phyloP scores from a whole-genome alignment of 805 yeast species.

The Saccharomyces paradoxus region DNA sequence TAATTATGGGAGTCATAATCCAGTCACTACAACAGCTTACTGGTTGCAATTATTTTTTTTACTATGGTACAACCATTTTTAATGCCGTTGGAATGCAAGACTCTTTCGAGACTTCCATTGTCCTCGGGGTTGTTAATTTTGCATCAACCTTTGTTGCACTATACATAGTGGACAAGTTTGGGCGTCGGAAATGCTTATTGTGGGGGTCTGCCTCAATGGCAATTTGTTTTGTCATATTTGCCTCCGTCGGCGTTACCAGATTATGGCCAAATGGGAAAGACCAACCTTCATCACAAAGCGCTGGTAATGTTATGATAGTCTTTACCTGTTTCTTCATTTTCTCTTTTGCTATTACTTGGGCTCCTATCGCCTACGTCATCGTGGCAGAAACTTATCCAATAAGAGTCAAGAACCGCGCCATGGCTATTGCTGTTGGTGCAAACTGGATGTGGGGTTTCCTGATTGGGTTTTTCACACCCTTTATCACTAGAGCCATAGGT shows the following conservation, averaged over 20 bases:
- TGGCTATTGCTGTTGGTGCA: slow-evolving; percentile 49
- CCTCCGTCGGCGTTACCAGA: slow-evolving; percentile 50
- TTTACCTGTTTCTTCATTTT: slow-evolving; percentile 44
- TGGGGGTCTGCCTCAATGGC: slow-evolving; percentile 41
- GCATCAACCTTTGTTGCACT: slow-evolving; percentile 43
- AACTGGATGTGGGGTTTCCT: slow-evolving; percentile 61
- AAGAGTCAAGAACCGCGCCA: slow-evolving; percentile 50
- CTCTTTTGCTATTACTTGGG: slow-evolving; percentile 67
- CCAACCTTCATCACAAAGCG: slow-evolving; percentile 28
- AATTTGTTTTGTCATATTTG: slow-evolving; percentile 38
- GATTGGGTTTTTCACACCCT: slow-evolving; percentile 62
- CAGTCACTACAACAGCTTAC: slow-evolving; percentile 60
- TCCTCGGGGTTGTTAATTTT: slow-evolving; percentile 50
- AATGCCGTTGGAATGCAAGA: slow-evolving; percentile 34
- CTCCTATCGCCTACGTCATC: slow-evolving; percentile 55
- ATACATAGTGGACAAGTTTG: slow-evolving; percentile 42
- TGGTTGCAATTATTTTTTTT: slow-evolving; percentile 57
- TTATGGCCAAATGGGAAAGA: slow-evolving; percentile 34
- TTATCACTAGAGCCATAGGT: slow-evolving; percentile 53
- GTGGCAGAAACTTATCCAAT: slow-evolving; percentile 61
- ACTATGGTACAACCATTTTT: slow-evolving; percentile 42
- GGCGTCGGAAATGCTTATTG: slow-evolving; percentile 39
- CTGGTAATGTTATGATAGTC: slow-evolving; percentile 34
- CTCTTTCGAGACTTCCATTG: slow-evolving; percentile 47
- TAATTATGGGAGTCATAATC: slow-evolving; percentile 42